Conservation (phyloP, 495 filamentous ascomycete species). For the Aspergillus homomorphus region DNA sequence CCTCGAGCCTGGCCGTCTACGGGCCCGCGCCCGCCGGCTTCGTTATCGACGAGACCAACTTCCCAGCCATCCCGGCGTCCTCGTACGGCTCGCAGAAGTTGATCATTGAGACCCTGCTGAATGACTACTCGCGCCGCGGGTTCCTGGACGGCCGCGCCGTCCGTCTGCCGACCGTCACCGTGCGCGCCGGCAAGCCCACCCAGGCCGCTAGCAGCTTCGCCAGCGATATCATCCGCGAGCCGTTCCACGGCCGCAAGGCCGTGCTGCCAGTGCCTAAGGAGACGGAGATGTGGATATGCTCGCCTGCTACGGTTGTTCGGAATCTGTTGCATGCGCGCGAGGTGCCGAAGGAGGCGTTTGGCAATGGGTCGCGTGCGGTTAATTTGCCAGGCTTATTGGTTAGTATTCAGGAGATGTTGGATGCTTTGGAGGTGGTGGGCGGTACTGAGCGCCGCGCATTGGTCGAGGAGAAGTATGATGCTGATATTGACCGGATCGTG, state of each 20-base stretch:
- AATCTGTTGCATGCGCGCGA: constrained; percentile 65
- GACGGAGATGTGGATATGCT: constrained; percentile 63
- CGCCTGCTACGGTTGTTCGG: constrained; percentile 63
- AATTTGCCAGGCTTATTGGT: constrained; percentile 74
- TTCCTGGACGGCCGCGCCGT: constrained; percentile 64
- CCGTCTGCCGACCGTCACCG: constrained; percentile 71
- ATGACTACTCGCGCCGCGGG: constrained; percentile 70
- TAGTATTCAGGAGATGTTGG: constrained; percentile 70
- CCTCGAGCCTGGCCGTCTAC: constrained; percentile 60
- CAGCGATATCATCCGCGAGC: constrained; percentile 69
- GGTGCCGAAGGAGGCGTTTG: constrained; percentile 53
- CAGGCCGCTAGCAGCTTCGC: constrained; percentile 73
- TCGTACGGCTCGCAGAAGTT: constrained; percentile 81
- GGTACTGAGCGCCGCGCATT: constrained; percentile 63
- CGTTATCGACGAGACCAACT: constrained; percentile 53
- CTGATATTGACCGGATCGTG: constrained; percentile 65
- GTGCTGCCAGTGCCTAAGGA: constrained; percentile 56
- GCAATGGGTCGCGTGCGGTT: constrained; percentile 53
- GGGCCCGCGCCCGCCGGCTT: constrained; percentile 46
- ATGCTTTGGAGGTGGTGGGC: constrained; percentile 65
- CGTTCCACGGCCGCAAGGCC: constrained; percentile 60
- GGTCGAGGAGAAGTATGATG: constrained; percentile 64
- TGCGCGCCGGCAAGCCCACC: constrained; percentile 71
- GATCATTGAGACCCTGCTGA: constrained; percentile 68
- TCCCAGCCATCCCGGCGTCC: constrained; percentile 61